phyloP scores from a whole-genome alignment of 495 filamentous ascomycete genomes.

The Neurospora terricola region DNA sequence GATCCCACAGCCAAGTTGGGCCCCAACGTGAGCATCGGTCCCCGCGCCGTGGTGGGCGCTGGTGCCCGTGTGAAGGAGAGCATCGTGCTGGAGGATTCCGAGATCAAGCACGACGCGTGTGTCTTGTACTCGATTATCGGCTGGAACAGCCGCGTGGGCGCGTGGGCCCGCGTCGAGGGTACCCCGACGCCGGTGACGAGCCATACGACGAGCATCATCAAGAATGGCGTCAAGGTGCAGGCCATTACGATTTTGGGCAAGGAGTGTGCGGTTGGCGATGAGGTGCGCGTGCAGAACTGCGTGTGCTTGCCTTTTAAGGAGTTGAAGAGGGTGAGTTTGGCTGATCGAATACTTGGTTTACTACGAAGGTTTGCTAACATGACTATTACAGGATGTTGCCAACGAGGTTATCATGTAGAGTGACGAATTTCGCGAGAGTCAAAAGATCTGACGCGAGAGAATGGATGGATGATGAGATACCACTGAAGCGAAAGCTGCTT shows the following conservation, averaged over 20 bases:
- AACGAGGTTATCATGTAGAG: conserved; percentile 95
- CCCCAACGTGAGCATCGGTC: conserved; percentile 92
- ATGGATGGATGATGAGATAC: not conserved
- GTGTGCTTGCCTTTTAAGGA: conserved; percentile 98
- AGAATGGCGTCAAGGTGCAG: conserved; percentile 97
- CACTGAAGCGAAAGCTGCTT: not conserved
- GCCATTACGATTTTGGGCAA: conserved; percentile 97
- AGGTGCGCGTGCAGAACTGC: conserved; percentile 96
- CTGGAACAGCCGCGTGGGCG: conserved; percentile 90
- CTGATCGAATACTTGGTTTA: too few species aligned
- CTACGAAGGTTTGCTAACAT: conserved; percentile 25
- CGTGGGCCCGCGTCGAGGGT: conserved; percentile 96
- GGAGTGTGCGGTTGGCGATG: conserved; percentile 89
- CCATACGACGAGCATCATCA: conserved; percentile 90
- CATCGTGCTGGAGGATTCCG: conserved; percentile 88
- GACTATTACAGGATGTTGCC: conserved; percentile 56
- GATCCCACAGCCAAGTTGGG: conserved; percentile 95
- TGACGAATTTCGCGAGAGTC: not conserved
- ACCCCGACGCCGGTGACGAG: conserved; percentile 81
- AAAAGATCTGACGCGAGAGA: not conserved
- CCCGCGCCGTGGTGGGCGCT: conserved; percentile 71
- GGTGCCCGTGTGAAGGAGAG: conserved; percentile 91
- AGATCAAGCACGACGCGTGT: conserved; percentile 96
- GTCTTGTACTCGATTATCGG: conserved; percentile 95
- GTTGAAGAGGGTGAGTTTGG: conserved; percentile 86